Base-by-base conservation (phyloP, 257 asterid species). In the Vinca minor region DNA sequence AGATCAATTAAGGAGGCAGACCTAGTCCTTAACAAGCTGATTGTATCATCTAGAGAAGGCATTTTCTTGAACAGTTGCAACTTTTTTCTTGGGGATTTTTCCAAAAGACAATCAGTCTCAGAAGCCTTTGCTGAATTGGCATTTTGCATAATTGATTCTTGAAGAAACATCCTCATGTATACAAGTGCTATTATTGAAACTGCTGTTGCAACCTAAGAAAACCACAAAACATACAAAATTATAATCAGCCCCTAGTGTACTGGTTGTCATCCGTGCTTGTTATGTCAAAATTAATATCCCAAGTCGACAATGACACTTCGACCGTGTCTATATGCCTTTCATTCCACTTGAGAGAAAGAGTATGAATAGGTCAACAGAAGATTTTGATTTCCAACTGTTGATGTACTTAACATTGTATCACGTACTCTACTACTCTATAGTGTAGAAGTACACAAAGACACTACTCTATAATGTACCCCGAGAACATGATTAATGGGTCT, bases 81-180 rank as follows among this genome's bases (percentile, higher is more conserved):
- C 44, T 78, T 76, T 32, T 79, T 84, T 55, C 80, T 67, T 21
- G 89, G 93, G 64, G 77, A 57, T 53, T 89, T 83, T 58, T 87
- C 81, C 18, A 88, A 67, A 36, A 92, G 91, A 63, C 87, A 78
- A 46, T 74, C 85, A 42, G 74, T 74, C 67, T 86, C 93, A n/a
- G 82, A 58, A 50, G 66, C 81, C 13, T 70, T 66, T 8, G 60
- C 11, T 25, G 63, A 54, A 64, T 12, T 34, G 59, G 18, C 34
- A 13, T 52, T 48, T n/a, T 63, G 74, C 60, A 15, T 54, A 53
- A 62, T 62, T 0, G 98, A 87, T 12, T 92, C 98, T 0, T 75
- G 79, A 42, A 92, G 97, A 71, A 89, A 85, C 25, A 83, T 64
- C 71, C 83, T 85, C 98, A 89, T 92, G 65, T 92, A 87, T 32